These are phyloP conservation scores for Solanum pennellii DNA, from an alignment of 257 asterid species.

Conservation along the genomic window DNA sequence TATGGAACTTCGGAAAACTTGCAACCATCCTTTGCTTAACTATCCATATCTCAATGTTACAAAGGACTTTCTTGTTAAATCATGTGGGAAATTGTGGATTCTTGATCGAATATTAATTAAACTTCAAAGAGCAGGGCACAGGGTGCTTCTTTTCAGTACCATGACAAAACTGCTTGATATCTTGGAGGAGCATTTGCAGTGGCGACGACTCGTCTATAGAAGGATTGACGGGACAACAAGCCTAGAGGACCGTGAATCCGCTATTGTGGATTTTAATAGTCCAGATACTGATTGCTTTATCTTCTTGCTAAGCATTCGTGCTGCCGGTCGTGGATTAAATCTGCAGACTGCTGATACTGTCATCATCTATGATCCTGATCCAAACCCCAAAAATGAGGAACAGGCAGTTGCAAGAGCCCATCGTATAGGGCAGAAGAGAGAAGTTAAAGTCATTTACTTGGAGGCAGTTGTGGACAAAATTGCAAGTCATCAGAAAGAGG, in stretches of 20 bases:
- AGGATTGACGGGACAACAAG: conserved; percentile 96
- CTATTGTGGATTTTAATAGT: conserved; percentile 84
- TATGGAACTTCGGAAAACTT: conserved; percentile 95
- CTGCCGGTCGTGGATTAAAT: conserved; percentile 98
- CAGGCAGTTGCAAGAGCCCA: conserved; percentile 99
- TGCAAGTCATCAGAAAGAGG: conserved; percentile 90
- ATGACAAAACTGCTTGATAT: conserved; percentile 98
- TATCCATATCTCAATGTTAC: conserved; percentile 90
- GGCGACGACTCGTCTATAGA: conserved; percentile 93
- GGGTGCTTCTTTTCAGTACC: conserved; percentile 93
- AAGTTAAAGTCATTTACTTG: conserved; percentile 95
- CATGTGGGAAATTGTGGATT: conserved; percentile 96
- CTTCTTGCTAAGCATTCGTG: conserved; percentile 97
- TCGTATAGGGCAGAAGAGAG: conserved; percentile 98
- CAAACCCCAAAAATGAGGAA: conserved; percentile 98
- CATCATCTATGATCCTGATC: conserved; percentile 97
- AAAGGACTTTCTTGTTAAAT: conserved; percentile 89
- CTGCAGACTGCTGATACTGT: conserved; percentile 98
- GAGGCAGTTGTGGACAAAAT: conserved; percentile 95
- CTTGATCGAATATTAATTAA: conserved; percentile 82
- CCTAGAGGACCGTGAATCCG: conserved; percentile 98
- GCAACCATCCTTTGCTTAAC: conserved; percentile 94
- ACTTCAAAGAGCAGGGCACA: conserved; percentile 90
- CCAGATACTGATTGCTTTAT: conserved; percentile 90
- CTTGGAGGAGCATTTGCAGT: conserved; percentile 93